phyloP scores from a whole-genome alignment of 805 yeast species.

The Kuraishia capsulata region DNA sequence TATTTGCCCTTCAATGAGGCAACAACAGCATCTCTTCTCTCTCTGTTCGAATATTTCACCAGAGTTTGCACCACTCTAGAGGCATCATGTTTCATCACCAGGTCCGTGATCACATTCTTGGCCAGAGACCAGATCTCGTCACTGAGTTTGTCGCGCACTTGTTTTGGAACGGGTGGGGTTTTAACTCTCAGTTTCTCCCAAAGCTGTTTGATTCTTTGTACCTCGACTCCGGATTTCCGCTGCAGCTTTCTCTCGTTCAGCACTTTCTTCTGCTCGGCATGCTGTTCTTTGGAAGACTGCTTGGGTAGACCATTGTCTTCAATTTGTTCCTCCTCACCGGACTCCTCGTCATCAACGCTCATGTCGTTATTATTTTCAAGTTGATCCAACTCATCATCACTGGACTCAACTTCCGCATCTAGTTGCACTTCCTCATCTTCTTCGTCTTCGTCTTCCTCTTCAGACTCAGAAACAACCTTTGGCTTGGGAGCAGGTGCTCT shows the following conservation, averaged over 20 bases:
- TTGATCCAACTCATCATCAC: no score
- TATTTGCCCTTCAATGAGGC: slow-evolving; percentile 63
- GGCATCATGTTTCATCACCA: slow-evolving; percentile 92
- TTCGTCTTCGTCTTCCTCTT: slow-evolving; percentile 16
- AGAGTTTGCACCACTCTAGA: slow-evolving; percentile 93
- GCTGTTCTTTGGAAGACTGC: slow-evolving; percentile 54
- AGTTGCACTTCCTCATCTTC: slow-evolving; percentile 18
- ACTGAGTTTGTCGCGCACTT: slow-evolving; percentile 66
- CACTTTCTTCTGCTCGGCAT: slow-evolving; percentile 73
- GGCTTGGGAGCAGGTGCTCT: slow-evolving; percentile 15
- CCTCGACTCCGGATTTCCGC: slow-evolving; percentile 81
- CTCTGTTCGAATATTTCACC: slow-evolving; percentile 75
- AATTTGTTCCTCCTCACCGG: slow-evolving; percentile 18
- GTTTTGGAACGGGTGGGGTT: slow-evolving; percentile 71
- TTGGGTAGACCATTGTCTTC: slow-evolving; percentile 31
- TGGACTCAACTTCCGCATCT: slow-evolving; percentile 20
- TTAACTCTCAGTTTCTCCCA: slow-evolving; percentile 92
- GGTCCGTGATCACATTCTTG: slow-evolving; percentile 67
- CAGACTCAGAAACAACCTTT: slow-evolving; percentile 10
- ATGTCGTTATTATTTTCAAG: slow-evolving; percentile 16
- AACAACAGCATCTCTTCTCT: slow-evolving; percentile 65
- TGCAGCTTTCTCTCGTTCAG: slow-evolving; percentile 77
- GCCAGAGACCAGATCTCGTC: slow-evolving; percentile 81
- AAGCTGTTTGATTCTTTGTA: slow-evolving; percentile 71
- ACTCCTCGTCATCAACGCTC: slow-evolving; percentile 16